Base-by-base conservation (phyloP, 148 eudicot genomes). In the Vaccinium macrocarpon region DNA sequence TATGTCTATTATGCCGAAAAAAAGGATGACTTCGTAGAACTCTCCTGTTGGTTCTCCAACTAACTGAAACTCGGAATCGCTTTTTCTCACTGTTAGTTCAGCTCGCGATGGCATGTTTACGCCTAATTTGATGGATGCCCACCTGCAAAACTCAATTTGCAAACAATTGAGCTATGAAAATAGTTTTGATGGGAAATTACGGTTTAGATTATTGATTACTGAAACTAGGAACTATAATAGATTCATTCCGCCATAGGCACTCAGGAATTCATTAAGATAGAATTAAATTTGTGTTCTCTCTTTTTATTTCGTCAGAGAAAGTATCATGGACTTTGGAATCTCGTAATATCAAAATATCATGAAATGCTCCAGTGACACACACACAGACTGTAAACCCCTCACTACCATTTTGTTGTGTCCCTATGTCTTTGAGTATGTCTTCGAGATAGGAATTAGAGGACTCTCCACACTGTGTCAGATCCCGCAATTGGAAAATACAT, bases 11-110 rank as follows among this genome's bases (percentile, higher is more conserved):
- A 96, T 92, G 16, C 99, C 99, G 16, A 96, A 96, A 83, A 94
- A 96, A 92, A 96, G 85, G 25, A 93, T 86, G 51, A 96, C 99
- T 51, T 96, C 99, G 46, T 94, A 96, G 76, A 74, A 91, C 83
- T 94, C 99, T 79, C 99, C 98, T 0, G 95, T 95, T 70, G 98
- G 96, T 53, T 95, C 98, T 86, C 97, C 94, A 21, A 90, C 82
- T 53, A 91, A 87, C 77, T 90, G 89, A 32, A 83, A 27, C 46
- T 95, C 98, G 1, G 84, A 80, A 48, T 90, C 94, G 15, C 48
- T 85, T 88, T 52, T 88, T 68, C 94, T 93, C 49, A 86, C 87
- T 1, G 92, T 91, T 85, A 93, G 90, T 78, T 96, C 99, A 50
- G 93, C 98, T 46, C 91, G 87, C 56, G 97, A 94, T 23, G 97